Conservation (phyloP, 2,329 filamentous ascomycete genomes). For the Hypoxylon sp. region DNA sequence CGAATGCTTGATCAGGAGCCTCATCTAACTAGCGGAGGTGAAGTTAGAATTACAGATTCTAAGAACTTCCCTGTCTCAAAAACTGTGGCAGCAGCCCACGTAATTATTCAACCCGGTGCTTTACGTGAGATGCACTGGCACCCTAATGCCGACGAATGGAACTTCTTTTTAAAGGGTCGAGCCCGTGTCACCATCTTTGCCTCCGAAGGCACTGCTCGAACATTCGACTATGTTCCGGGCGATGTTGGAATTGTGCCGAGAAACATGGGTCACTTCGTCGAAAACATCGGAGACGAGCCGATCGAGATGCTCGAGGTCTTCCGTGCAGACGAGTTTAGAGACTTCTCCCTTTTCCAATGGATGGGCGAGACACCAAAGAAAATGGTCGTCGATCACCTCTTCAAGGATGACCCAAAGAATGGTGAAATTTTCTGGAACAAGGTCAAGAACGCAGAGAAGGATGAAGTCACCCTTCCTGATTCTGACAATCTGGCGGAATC, state of each 20-base stretch:
- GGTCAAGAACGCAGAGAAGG: conserved; percentile 74
- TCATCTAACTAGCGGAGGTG: conserved; percentile 75
- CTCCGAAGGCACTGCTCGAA: conserved; percentile 76
- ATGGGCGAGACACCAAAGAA: conserved; percentile 78
- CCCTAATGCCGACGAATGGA: conserved; percentile 84
- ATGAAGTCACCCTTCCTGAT: conserved; percentile 62
- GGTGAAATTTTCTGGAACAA: conserved; percentile 74
- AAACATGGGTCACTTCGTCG: conserved; percentile 86
- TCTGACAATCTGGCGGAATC: conserved; percentile 22
- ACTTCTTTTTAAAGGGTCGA: conserved; percentile 80
- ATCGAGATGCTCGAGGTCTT: conserved; percentile 84
- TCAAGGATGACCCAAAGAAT: conserved; percentile 72
- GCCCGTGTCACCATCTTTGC: conserved; percentile 83
- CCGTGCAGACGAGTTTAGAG: conserved; percentile 77
- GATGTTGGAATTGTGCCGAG: conserved; percentile 83
- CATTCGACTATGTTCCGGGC: conserved; percentile 81
- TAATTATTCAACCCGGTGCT: conserved; percentile 79
- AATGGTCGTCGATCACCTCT: conserved; percentile 77
- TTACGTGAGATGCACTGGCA: conserved; percentile 89
- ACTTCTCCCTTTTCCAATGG: conserved; percentile 83
- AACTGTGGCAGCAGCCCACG: conserved; percentile 80
- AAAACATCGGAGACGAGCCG: conserved; percentile 84
- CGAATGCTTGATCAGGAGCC: conserved; percentile 79
- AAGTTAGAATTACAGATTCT: conserved; percentile 82
- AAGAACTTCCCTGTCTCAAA: conserved; percentile 81